Conservation (phyloP, 164 flowering plant species). For the Hamamelis virginiana region DNA sequence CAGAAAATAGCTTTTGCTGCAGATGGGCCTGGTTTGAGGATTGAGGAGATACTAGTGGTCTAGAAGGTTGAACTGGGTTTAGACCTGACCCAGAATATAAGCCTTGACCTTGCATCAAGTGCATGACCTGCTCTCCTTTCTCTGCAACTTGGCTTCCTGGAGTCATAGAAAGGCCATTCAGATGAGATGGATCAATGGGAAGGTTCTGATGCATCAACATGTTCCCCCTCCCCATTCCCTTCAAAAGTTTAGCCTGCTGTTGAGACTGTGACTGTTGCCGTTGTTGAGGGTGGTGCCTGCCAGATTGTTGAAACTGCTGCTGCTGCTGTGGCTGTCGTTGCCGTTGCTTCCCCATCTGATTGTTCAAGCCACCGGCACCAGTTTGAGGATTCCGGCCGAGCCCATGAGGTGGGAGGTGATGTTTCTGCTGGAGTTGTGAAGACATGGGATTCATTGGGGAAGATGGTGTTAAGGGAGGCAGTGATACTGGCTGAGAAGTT, state of each 20-base stretch:
- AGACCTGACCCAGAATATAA: constrained; percentile 47
- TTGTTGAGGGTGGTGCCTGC: constrained; percentile 68
- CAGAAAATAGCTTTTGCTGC: constrained; percentile 53
- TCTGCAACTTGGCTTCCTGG: constrained; percentile 51
- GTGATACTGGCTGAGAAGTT: constrained; percentile 43
- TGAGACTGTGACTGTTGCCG: constrained; percentile 56
- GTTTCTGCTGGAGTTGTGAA: constrained; percentile 67
- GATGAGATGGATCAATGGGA: constrained; percentile 48
- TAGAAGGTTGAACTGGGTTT: constrained; percentile 43
- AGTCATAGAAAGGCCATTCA: constrained; percentile 52
- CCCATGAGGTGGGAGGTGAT: constrained; percentile 51
- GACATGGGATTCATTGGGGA: constrained; percentile 56
- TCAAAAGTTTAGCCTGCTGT: constrained; percentile 63
- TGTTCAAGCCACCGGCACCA: constrained; percentile 39
- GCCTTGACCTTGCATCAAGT: constrained; percentile 51
- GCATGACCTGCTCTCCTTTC: constrained; percentile 64
- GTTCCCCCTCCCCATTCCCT: constrained; percentile 72
- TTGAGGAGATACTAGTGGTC: constrained; percentile 39
- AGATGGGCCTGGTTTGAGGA: constrained; percentile 46
- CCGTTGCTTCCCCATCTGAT: constrained; percentile 65
- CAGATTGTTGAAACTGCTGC: constrained; percentile 59
- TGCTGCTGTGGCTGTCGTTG: constrained; percentile 63
- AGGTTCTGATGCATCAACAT: constrained; percentile 53
- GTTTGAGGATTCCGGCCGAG: constrained; percentile 45
- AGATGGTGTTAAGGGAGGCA: constrained; percentile 53